Conservation (phyloP, 192 early-diverging fungal genomes). For the Rhizoclosmatium sp. region DNA sequence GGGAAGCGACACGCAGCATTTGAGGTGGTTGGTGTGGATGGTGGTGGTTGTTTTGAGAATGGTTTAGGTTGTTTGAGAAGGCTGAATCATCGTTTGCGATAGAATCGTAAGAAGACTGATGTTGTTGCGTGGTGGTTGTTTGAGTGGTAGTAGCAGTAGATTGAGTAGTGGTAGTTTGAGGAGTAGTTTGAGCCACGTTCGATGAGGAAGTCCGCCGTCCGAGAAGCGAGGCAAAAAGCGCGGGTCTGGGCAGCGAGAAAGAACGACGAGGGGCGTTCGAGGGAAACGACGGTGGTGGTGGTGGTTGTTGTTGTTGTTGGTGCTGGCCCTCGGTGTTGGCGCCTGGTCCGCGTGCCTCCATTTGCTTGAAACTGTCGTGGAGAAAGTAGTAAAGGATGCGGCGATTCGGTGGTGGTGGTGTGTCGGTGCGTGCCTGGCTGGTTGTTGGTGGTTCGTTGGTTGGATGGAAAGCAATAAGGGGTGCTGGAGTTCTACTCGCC, state of each 20-base stretch:
- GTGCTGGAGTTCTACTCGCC: too few relatives aligned
- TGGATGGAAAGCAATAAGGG: too few relatives aligned
- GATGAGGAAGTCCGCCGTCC: not conserved
- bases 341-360: not conserved
- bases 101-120: not conserved
- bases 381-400: too few relatives aligned
- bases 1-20: conserved; percentile 21
- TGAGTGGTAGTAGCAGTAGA: not conserved
- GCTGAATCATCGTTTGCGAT: not conserved
- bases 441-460: too few relatives aligned
- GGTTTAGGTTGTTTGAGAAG: not conserved
- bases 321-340: not conserved
- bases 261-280: not conserved
- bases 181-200: not conserved
- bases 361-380: too few relatives aligned
- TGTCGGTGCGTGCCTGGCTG: too few relatives aligned
- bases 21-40: not conserved
- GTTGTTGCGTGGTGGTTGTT: not conserved
- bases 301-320: not conserved
- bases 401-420: too few relatives aligned
- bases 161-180: not conserved
- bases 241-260: conserved; percentile 15
- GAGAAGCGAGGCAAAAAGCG: not conserved
- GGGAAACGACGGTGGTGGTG: not conserved
- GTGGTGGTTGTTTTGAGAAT: not conserved